Percentiles rank a stretch among this genome's conserved stretches.
Conservation (phyloP, 108 stramenopile genomes). For the Cyclostephanos invisitatus region DNA sequence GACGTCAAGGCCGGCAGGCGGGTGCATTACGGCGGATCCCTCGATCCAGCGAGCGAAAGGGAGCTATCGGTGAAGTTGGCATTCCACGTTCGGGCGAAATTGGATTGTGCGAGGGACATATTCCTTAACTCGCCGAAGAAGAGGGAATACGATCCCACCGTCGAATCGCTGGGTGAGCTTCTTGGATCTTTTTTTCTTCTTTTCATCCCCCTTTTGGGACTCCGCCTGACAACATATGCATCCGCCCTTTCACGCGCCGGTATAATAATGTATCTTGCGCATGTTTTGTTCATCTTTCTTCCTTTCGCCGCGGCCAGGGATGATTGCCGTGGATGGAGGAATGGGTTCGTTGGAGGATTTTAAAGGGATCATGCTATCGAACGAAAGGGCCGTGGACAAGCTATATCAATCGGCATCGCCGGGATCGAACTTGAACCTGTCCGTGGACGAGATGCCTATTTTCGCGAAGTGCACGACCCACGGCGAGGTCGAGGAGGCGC, state of each 20-base stretch:
- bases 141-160: constrained; percentile 54
- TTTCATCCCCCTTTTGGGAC: no score
- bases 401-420: constrained; percentile 39
- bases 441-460: constrained; percentile 47
- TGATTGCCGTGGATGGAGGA: constrained; percentile 51
- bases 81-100: constrained; percentile 43
- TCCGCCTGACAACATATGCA: no score
- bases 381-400: constrained; percentile 41
- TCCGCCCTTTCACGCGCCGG: not conserved
- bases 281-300: not conserved
- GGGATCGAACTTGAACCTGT: constrained; percentile 52
- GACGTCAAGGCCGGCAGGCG: constrained; percentile 42
- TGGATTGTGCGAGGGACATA: constrained; percentile 39
- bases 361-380: constrained; percentile 40
- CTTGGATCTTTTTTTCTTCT: no score
- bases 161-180: constrained; percentile 45
- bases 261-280: not conserved
- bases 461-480: constrained; percentile 46
- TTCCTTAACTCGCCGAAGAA: constrained; percentile 43
- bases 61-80: constrained; percentile 55
- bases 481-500: constrained; percentile 49
- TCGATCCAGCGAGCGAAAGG: constrained; percentile 43
- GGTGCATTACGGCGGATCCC: constrained; percentile 42
- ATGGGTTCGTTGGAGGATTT: constrained; percentile 52
- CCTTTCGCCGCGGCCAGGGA: constrained; percentile 7